phyloP scores from a whole-genome alignment of 2,329 filamentous ascomycete species.

The Fusarium denticulatum region DNA sequence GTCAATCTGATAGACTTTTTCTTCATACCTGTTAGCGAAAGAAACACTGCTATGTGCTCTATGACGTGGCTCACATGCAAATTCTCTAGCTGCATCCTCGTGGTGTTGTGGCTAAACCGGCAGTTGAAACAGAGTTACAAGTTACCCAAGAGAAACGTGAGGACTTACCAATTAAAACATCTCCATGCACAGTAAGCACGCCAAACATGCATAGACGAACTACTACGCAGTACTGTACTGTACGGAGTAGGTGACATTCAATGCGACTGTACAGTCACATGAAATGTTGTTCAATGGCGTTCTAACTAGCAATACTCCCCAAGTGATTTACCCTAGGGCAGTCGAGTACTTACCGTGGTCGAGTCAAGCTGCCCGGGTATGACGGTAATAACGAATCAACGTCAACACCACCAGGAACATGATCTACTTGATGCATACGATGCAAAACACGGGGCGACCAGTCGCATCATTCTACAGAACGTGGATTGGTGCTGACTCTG shows the following conservation, averaged over 20 bases:
- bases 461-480: background rate
- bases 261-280: background rate
- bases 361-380: background rate
- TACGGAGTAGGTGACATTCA: background rate
- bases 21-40: background rate
- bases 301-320: background rate
- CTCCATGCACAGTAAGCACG: background rate
- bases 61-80: conserved; percentile 6
- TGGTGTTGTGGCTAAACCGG: conserved; percentile 7
- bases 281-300: background rate
- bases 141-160: background rate
- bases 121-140: conserved; percentile 18
- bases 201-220: background rate
- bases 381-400: background rate
- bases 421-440: background rate
- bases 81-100: background rate
- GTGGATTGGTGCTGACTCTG: background rate
- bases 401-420: background rate
- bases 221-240: background rate
- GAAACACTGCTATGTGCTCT: background rate
- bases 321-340: background rate
- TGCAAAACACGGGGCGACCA: background rate
- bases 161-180: background rate
- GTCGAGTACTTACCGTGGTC: background rate
- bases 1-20: background rate